Base-by-base conservation (phyloP, 2,329 filamentous ascomycete species). In the Penicillium sp. region DNA sequence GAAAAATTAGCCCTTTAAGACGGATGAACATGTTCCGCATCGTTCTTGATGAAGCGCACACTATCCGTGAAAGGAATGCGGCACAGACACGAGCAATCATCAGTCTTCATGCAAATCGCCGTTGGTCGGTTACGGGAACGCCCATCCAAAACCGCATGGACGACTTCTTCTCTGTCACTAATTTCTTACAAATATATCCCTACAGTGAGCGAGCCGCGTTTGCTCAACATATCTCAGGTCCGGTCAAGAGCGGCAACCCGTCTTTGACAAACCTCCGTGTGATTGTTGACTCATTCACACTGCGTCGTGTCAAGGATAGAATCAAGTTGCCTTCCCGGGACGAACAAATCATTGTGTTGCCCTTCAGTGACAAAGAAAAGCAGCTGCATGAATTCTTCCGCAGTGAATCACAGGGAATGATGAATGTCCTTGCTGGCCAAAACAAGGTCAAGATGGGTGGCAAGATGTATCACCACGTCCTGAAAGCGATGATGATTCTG, bases 81-180 rank as follows among this genome's bases (percentile, higher is more conserved):
- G 79, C 89, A 39, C 89, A 93, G 62, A 95, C 92, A 50, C 91
- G 92, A 70, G 90, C 91, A 3, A 90, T 94, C 18, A 92, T 91
- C 60, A 83, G 85, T 18, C 79, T 97, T 2, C 83, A 89, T 56
- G 90, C 92, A 2, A 84, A 90, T 67, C 86, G 92, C 31, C 87
- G 92, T 32, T 99, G 94, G 94, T 93, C 92, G 2, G 91, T 97
- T n/a, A 97, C 94, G 0, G 94, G 93, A 51, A 97, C 94, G 0
- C 94, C 92, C 0, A 90, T 97, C 8, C 93, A 97, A 73, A 99
- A 99, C 68, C 87, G 90, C 4, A 81, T 97, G 2, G 92, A 95
- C 61, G 94, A 99, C 70, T 81, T 97, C 21, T 90, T 91, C 13
- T 90, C 93, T 1, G 79, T 97, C 2, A 86, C 96, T 55, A 90